A percentile compares a stretch with the other conserved stretches of the same genome.
Conservation (phyloP, 2,329 filamentous ascomycete species). For the Macrophomina tecta region DNA sequence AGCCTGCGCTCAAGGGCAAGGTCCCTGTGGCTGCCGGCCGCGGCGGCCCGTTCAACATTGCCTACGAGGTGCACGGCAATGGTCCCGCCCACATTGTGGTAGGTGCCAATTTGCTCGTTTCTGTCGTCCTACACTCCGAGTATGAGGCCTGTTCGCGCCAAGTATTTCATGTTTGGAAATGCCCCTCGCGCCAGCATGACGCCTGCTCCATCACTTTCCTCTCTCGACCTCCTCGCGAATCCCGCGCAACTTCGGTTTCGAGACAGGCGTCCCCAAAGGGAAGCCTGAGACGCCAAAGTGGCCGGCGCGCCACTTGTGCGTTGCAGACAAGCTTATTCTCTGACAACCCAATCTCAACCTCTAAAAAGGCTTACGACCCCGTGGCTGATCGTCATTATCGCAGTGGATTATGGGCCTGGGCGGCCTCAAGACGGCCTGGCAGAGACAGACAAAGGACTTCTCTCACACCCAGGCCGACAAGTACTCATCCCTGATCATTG, state of each 20-base stretch:
- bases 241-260: conserved; percentile 19
- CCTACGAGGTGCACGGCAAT: conserved; percentile 80
- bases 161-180: conserved; percentile 13
- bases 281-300: conserved; percentile 12
- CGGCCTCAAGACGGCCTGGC: conserved; percentile 72
- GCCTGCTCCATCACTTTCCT: conserved; percentile 30
- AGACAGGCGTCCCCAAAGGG: conserved; percentile 8
- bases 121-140: conserved; percentile 17
- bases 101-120: conserved; percentile 46
- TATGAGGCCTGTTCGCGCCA: conserved; percentile 21
- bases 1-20: conserved; percentile 67
- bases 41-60: conserved; percentile 76
- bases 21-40: conserved; percentile 70
- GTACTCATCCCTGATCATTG: conserved; percentile 77
- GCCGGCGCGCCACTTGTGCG: not conserved
- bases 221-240: conserved; percentile 19
- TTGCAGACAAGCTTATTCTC: conserved; percentile 26
- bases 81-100: conserved; percentile 77
- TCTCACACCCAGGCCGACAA: conserved; percentile 70
- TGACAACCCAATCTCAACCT: conserved; percentile 24
- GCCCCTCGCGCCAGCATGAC: conserved; percentile 10
- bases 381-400: conserved; percentile 5
- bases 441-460: conserved; percentile 82
- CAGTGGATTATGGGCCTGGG: conserved; percentile 85
- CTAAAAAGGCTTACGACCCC: conserved; percentile 10